A percentile compares a stretch with the other conserved stretches of the same genome.
Conservation (phyloP, 2,329 filamentous ascomycete species). For the Pestalotiopsis sp. region DNA sequence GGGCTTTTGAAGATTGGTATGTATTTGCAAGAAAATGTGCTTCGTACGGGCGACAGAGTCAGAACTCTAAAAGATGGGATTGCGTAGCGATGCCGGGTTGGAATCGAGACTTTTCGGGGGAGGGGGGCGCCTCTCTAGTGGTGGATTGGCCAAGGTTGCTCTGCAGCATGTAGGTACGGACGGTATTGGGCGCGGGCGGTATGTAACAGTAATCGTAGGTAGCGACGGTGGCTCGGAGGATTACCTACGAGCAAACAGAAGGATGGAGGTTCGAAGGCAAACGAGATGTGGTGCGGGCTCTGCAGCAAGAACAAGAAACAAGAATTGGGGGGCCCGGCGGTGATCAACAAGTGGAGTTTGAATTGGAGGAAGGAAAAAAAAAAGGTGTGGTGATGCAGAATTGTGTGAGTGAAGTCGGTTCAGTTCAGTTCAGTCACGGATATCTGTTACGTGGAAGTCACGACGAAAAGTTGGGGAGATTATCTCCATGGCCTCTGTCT, state of each 20-base stretch:
- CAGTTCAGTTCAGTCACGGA: not conserved
- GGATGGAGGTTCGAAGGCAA: not conserved
- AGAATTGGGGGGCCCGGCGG: not conserved
- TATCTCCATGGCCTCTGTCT: constrained; percentile 10
- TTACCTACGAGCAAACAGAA: not conserved
- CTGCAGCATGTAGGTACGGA: not conserved
- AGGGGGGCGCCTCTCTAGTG: not conserved
- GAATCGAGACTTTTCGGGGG: not conserved
- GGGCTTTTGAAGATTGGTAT: not conserved
- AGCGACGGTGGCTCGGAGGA: not conserved
- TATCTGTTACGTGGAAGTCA: constrained; percentile 7
- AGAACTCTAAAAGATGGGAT: not conserved
- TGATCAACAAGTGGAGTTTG: not conserved
- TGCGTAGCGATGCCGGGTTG: not conserved
- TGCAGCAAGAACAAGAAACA: not conserved
- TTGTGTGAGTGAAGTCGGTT: not conserved
- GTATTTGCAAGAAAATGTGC: not conserved
- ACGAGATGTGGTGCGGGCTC: not conserved
- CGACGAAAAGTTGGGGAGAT: constrained; percentile 9
- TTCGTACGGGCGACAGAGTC: not conserved
- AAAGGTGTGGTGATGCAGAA: not conserved
- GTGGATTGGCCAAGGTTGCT: not conserved
- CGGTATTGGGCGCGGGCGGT: not conserved
- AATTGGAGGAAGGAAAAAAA: not conserved
- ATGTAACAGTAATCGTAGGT: not conserved